Percentiles rank a stretch among this genome's conserved stretches.
Evolutionary conservation across 1,139 yeast genomes (phyloP).

Genomic region (Maudiozyma humilis): DNA sequence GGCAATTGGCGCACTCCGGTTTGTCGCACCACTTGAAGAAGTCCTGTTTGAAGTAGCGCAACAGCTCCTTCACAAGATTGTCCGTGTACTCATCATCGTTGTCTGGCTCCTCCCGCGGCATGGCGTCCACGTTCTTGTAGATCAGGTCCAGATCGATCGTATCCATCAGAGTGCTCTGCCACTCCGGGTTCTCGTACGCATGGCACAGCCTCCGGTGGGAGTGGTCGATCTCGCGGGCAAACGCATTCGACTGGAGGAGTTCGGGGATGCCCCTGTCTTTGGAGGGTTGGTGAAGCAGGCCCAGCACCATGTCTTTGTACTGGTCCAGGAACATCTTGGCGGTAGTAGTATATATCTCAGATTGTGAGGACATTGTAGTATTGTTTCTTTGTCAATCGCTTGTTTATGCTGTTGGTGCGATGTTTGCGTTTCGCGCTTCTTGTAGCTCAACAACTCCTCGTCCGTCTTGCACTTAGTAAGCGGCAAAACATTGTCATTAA

Average conservation of each 20-base stretch:
- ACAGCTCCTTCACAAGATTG: slow-evolving; percentile 54
- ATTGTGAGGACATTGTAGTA: background rate
- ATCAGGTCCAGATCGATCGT: slow-evolving; percentile 31
- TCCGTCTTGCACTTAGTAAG: too few species aligned
- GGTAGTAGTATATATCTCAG: slow-evolving; percentile 2
- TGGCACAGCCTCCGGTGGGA: slow-evolving; percentile 19
- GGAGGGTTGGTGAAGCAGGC: background rate
- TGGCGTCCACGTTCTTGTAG: slow-evolving; percentile 34
- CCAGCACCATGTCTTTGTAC: slow-evolving; percentile 19
- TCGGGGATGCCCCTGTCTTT: too few species aligned
- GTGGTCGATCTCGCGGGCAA: slow-evolving; percentile 21
- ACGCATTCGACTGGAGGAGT: slow-evolving; percentile 13
- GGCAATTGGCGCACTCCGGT: slow-evolving; percentile 57
- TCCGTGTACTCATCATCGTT: slow-evolving; percentile 54
- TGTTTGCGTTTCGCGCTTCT: too few species aligned
- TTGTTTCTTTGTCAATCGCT: too few species aligned
- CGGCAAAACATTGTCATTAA: too few species aligned
- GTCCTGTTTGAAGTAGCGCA: slow-evolving; percentile 68
- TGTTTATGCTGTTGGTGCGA: too few species aligned
- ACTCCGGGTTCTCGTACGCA: slow-evolving; percentile 25
- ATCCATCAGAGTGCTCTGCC: slow-evolving; percentile 33
- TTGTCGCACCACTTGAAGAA: slow-evolving; percentile 80
- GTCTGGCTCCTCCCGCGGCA: slow-evolving; percentile 21
- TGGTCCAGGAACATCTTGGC: slow-evolving; percentile 21
- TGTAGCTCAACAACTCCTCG: too few species aligned